phyloP scores from a whole-genome alignment of 768 basidiomycete species.

The Pisolithus sp. region DNA sequence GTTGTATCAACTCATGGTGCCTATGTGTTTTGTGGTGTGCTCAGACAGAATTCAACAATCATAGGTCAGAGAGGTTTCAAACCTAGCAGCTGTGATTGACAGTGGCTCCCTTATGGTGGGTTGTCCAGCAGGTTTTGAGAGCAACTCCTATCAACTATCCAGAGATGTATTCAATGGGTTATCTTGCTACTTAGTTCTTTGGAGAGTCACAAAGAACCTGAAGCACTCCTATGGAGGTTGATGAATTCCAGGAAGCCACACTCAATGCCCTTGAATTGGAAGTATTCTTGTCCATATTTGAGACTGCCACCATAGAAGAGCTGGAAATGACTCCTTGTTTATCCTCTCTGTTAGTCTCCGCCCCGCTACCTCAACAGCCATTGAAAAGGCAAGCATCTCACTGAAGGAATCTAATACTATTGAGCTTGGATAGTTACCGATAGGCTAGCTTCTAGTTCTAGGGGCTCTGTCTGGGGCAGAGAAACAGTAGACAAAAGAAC shows the following conservation, averaged over 20 bases:
- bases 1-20: too few species aligned
- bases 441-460: too few species aligned
- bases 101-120: background rate
- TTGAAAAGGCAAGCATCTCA: conserved; percentile 23
- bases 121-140: conserved; percentile 19
- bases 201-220: conserved; percentile 10
- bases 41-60: conserved; percentile 12
- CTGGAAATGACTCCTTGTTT: conserved; percentile 18
- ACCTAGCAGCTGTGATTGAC: conserved; percentile 9
- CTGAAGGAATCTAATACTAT: too few species aligned
- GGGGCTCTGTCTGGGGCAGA: too few species aligned
- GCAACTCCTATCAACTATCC: conserved; percentile 34
- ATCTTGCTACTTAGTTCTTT: conserved; percentile 34
- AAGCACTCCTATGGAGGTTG: conserved; percentile 14
- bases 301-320: conserved; percentile 17
- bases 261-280: conserved; percentile 40
- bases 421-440: too few species aligned
- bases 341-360: conserved; percentile 10
- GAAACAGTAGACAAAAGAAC: too few species aligned
- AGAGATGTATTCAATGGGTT: conserved; percentile 43
- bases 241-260: conserved; percentile 35
- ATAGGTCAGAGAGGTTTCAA: conserved; percentile 9
- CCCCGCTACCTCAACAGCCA: conserved; percentile 10
- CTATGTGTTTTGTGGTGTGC: too few species aligned
- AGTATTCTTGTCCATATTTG: conserved; percentile 31